Conservation (phyloP, 495 filamentous ascomycete genomes). For the Ramalina intermedia region DNA sequence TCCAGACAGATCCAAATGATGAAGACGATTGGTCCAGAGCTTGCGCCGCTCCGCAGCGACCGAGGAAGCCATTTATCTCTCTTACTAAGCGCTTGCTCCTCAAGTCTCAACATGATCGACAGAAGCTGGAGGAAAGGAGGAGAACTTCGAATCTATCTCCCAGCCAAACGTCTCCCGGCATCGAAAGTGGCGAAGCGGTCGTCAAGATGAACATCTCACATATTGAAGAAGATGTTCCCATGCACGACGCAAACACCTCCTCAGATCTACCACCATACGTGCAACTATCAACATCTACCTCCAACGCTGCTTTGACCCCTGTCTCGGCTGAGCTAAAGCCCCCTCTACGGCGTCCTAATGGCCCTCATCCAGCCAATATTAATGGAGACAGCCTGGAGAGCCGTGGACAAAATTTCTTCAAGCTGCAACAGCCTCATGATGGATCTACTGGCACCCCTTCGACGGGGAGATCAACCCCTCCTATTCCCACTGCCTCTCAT, state of each 20-base stretch:
- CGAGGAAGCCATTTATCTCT: conserved; percentile 21
- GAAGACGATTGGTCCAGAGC: conserved; percentile 16
- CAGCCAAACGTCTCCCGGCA: background rate
- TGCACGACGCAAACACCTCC: conserved; percentile 17
- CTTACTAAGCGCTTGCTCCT: conserved; percentile 30
- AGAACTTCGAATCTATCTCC: background rate
- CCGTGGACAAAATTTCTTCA: conserved; percentile 27
- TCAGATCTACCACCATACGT: background rate
- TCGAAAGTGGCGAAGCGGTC: background rate
- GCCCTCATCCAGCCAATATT: conserved; percentile 23
- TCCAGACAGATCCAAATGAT: conserved; percentile 31
- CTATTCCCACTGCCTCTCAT: conserved; percentile 23
- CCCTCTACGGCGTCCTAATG: conserved; percentile 21
- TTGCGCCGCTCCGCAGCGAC: conserved; percentile 3
- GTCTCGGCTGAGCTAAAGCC: conserved; percentile 11
- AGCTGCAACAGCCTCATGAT: conserved; percentile 7
- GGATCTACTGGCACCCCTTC: conserved; percentile 21
- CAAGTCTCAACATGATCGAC: conserved; percentile 30
- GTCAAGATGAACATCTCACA: background rate
- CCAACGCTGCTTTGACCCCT: background rate
- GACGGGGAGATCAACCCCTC: conserved; percentile 18
- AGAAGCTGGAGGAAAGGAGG: conserved; percentile 20
- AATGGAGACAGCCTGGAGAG: conserved; percentile 22
- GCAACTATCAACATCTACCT: background rate
- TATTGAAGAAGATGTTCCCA: conserved; percentile 22